Percentiles rank a stretch among this genome's conserved stretches.
Evolutionary conservation across 2,329 filamentous ascomycete species (phyloP).

Genomic region (Phialophora verrucosa): DNA sequence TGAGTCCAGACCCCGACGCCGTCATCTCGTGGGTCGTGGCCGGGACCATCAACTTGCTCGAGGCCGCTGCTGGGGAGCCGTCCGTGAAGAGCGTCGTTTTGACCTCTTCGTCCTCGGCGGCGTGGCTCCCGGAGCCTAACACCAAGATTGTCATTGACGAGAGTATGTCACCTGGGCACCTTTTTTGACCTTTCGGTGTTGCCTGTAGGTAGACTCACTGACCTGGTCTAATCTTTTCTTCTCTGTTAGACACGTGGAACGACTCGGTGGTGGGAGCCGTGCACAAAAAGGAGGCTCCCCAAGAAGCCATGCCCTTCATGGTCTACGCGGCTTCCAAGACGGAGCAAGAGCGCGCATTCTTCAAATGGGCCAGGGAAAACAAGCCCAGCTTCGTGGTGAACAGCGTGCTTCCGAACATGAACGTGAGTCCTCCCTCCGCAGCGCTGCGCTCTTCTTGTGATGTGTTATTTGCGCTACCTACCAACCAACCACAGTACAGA

Average conservation of each 20-base stretch:
- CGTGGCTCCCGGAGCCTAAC: conserved; percentile 49
- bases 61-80: conserved; percentile 13
- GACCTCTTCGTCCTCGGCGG: conserved; percentile 19
- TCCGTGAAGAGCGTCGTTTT: conserved; percentile 43
- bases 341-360: conserved; percentile 47
- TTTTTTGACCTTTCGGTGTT: too few relatives aligned
- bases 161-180: not conserved
- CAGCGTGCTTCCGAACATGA: conserved; percentile 31
- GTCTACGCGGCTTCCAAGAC: conserved; percentile 51
- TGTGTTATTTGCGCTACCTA: too few relatives aligned
- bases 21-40: conserved; percentile 45
- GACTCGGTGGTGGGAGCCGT: conserved; percentile 40
- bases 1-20: conserved; percentile 47
- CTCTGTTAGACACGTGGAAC: conserved; percentile 45
- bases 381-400: conserved; percentile 41
- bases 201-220: not conserved
- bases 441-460: conserved; percentile 39
- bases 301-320: conserved; percentile 36
- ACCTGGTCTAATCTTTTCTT: not conserved
- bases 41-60: conserved; percentile 15
- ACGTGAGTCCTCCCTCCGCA: not conserved
- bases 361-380: conserved; percentile 46
- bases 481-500: not conserved
- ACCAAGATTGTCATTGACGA: conserved; percentile 41
- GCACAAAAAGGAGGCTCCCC: conserved; percentile 47